Evolutionary conservation across 805 yeast species (phyloP), one percentile per base, ranked within the genome.

Genomic region (Hanseniaspora clermontiae): DNA sequence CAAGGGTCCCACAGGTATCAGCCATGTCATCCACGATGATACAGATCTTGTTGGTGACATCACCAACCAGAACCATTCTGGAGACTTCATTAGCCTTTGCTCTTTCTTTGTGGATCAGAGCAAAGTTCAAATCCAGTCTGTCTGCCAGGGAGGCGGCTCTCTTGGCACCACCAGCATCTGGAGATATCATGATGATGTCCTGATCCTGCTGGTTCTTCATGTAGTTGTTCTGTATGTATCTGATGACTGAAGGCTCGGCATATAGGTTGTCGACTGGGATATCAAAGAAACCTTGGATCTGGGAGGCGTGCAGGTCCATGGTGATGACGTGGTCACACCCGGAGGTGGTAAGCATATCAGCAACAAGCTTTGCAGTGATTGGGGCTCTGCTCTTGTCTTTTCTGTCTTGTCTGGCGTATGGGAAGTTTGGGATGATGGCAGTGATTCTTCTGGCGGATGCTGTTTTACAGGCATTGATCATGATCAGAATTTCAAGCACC

Each of bases 101-200:
- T 66, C 98, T 81, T 73, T 91, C 98, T 69, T 91, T 91, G 73
- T 91, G 98, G 64, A 91, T 93, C 67, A 91, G 79, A 0, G 98
- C 97, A 72, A 91, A 91, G 68, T 85, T 88, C 63, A 91, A 77
- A 64, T 93, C 97, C 61, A 93, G 75, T 64, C 85, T 81, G 65
- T 91, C 97, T 14, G 97, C 97, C 52, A 91, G 74, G 5, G 90
- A 82, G 1, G 97, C 97, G 31, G 90, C 98, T 62, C 98, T 79
- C 70, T 91, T 91, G 55, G 97, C 97, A 59, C 98, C 98, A 63
- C 98, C 98, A 3, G 98, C 98, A 72, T 91, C 98, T 3, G 98
- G 98, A 5, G 96, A 88, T 12, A 91, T 95, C 56, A 91, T 80
- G 53, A 89, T 87, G 10, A 89, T 77, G 58, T 81, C 75, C 36